These are phyloP conservation scores for Petasospora rhodanensis DNA, from an alignment of 1,139 yeast species.

Conservation along the genomic window DNA sequence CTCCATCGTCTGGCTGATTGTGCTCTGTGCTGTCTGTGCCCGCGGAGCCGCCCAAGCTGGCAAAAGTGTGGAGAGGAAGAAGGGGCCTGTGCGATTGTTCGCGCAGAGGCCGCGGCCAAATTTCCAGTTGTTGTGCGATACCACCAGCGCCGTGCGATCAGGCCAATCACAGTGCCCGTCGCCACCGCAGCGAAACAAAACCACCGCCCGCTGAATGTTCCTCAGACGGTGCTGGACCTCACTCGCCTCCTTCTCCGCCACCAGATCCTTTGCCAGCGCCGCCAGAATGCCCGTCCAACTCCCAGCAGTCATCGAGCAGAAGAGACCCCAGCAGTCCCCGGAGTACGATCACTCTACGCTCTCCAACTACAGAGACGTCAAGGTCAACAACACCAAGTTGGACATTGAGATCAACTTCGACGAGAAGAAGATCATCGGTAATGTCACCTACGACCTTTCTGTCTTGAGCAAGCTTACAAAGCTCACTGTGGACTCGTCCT, in stretches of 20 bases:
- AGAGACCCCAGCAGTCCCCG: conserved; percentile 29
- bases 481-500: conserved; percentile 67
- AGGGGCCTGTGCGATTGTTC: too few relatives aligned
- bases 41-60: too few relatives aligned
- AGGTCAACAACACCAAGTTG: conserved; percentile 47
- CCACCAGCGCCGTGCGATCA: too few relatives aligned
- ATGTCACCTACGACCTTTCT: conserved; percentile 44
- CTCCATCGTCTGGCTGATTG: too few relatives aligned
- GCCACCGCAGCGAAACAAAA: too few relatives aligned
- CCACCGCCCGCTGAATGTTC: conserved; percentile 3
- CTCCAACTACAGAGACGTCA: conserved; percentile 61
- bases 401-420: conserved; percentile 55
- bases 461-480: conserved; percentile 26
- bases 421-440: conserved; percentile 47
- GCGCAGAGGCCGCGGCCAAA: too few relatives aligned
- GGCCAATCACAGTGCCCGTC: too few relatives aligned
- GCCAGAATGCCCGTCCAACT: conserved; percentile 7
- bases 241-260: too few relatives aligned
- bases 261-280: too few relatives aligned
- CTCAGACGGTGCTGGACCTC: conserved; percentile 1
- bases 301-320: conserved; percentile 15
- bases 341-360: conserved; percentile 71
- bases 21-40: background rate
- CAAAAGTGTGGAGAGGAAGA: too few relatives aligned
- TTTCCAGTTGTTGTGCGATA: too few relatives aligned